Evolutionary conservation across 495 filamentous ascomycete genomes (phyloP).

Genomic region (Tuber brumale): DNA sequence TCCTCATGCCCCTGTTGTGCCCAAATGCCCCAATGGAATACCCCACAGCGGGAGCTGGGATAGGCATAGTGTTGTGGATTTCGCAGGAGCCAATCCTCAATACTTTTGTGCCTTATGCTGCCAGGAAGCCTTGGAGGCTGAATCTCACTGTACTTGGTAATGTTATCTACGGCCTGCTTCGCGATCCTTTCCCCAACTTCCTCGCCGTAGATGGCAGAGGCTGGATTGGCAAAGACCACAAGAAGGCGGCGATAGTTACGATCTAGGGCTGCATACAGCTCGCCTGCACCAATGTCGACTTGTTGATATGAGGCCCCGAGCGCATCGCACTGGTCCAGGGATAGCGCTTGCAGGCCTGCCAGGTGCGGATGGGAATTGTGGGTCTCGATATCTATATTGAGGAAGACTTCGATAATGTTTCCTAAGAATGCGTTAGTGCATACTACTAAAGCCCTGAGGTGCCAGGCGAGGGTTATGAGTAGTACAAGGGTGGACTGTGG

Average conservation of each 20-base stretch:
- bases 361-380: not conserved
- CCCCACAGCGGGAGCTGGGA: not conserved
- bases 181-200: not conserved
- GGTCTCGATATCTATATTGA: not conserved
- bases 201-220: not conserved
- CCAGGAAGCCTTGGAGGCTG: not conserved
- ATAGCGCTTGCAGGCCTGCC: not conserved
- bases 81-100: too few relatives aligned
- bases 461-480: too few relatives aligned
- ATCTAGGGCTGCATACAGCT: not conserved
- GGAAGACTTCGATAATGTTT: not conserved
- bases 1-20: not conserved
- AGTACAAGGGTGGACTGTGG: too few relatives aligned
- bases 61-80: not conserved
- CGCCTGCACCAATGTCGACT: not conserved
- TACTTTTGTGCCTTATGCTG: not conserved
- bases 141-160: not conserved
- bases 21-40: not conserved
- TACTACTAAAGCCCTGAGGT: too few relatives aligned
- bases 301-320: not conserved
- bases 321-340: not conserved
- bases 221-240: not conserved
- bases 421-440: not conserved
- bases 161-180: not conserved
- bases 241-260: not conserved